These are phyloP conservation scores for Uronychia binucleata DNA, from an alignment of 73 alveolate species.

Conservation along the genomic window DNA sequence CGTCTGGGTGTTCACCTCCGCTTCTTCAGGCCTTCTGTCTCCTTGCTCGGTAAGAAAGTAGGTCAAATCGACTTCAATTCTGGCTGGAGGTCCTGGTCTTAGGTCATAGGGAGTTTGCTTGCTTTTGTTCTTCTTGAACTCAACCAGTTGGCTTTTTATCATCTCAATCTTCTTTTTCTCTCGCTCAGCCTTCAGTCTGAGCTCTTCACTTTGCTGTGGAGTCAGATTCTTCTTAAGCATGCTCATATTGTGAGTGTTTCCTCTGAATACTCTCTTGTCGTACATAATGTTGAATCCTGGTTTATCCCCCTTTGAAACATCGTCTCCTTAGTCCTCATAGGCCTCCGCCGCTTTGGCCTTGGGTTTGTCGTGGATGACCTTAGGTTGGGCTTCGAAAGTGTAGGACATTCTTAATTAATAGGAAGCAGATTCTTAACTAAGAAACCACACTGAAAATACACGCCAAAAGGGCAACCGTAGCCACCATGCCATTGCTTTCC, in stretches of 20 bases:
- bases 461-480: no score
- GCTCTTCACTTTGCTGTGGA: constrained; percentile 62
- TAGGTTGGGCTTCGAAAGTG: constrained; percentile 16
- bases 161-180: constrained; percentile 65
- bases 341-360: no score
- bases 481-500: no score
- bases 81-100: constrained; percentile 89
- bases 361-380: constrained; percentile 13
- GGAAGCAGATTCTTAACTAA: no score
- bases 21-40: constrained; percentile 58
- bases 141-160: constrained; percentile 58
- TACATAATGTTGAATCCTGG: constrained; percentile 69
- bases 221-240: constrained; percentile 38
- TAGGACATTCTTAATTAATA: no score
- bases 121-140: constrained; percentile 74
- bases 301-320: no score
- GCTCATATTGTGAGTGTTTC: constrained; percentile 77
- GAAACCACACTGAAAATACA: no score
- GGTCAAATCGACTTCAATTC: constrained; percentile 84
- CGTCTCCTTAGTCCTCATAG: no score
- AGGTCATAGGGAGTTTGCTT: constrained; percentile 83
- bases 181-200: constrained; percentile 50
- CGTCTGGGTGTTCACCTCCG: constrained; percentile 87
- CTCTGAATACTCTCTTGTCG: constrained; percentile 86
- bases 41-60: constrained; percentile 85